Conservation (phyloP, 306 rosid genomes). For the Crataegus laevigata region DNA sequence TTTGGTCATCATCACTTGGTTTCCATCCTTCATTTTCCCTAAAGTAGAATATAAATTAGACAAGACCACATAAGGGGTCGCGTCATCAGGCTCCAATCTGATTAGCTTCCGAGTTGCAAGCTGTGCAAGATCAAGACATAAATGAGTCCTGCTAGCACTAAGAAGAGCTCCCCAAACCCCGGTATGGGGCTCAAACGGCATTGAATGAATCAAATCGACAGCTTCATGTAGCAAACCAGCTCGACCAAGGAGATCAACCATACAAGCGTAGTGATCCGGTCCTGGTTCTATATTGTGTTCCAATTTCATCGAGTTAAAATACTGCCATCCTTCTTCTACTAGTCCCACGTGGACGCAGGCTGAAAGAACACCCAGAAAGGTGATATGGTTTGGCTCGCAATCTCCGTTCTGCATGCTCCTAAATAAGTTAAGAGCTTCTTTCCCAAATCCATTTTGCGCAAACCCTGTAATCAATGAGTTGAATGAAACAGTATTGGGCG, state of each 20-base stretch:
- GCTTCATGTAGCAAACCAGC: conserved; percentile 74
- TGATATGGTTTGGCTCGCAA: conserved; percentile 44
- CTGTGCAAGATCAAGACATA: conserved; percentile 59
- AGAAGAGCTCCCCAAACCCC: conserved; percentile 89
- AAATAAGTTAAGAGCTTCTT: conserved; percentile 58
- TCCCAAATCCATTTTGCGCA: conserved; percentile 65
- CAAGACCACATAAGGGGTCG: conserved; percentile 70
- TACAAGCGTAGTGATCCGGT: conserved; percentile 69
- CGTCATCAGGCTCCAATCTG: conserved; percentile 60
- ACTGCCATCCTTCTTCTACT: conserved; percentile 52
- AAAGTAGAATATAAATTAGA: conserved; percentile 47
- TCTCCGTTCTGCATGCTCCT: conserved; percentile 50
- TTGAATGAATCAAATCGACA: conserved; percentile 45
- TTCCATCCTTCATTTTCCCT: conserved; percentile 45
- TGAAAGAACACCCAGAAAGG: conserved; percentile 71
- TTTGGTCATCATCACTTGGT: conserved; percentile 37
- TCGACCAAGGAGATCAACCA: conserved; percentile 76
- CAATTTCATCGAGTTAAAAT: conserved; percentile 48
- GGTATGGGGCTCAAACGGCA: conserved; percentile 61
- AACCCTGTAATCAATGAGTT: conserved; percentile 67
- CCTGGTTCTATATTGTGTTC: conserved; percentile 49
- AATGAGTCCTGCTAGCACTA: conserved; percentile 56
- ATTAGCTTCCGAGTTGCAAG: conserved; percentile 54
- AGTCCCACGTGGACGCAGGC: conserved; percentile 80
- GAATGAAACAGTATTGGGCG: conserved; percentile 53